These are phyloP conservation scores for Colletotrichum karsti DNA, from an alignment of 2,329 filamentous ascomycete species.

Conservation along the genomic window DNA sequence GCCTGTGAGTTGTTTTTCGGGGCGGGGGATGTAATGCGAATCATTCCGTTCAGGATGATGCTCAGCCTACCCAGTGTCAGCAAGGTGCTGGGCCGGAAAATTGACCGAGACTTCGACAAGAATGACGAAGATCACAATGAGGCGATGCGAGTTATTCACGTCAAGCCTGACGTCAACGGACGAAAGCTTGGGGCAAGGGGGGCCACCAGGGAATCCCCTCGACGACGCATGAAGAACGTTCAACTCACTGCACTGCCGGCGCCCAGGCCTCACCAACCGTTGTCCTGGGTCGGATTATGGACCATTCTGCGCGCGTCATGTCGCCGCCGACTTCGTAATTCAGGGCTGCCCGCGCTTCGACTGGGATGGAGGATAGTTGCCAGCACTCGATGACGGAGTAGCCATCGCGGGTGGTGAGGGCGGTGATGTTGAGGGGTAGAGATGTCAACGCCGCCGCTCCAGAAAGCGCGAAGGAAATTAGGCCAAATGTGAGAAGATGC, in stretches of 20 bases:
- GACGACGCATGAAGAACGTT: not conserved
- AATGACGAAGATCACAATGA: not conserved
- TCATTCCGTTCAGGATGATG: conserved; percentile 41
- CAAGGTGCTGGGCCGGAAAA: not conserved
- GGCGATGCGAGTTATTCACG: not conserved
- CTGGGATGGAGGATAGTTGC: conserved; percentile 40
- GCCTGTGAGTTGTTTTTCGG: conserved; percentile 27
- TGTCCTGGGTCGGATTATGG: conserved; percentile 40
- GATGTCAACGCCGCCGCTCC: conserved; percentile 1
- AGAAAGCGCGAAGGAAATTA: not conserved
- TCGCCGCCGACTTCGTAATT: conserved; percentile 39
- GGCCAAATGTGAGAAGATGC: not conserved
- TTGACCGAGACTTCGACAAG: not conserved
- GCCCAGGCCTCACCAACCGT: conserved; percentile 43
- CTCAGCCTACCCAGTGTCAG: conserved; percentile 33
- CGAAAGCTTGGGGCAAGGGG: not conserved
- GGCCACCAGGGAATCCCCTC: not conserved
- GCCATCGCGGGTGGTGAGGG: conserved; percentile 44
- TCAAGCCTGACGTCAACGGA: not conserved
- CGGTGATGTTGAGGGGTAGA: conserved; percentile 51
- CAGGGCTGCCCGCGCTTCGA: conserved; percentile 38
- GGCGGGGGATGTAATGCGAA: conserved; percentile 40
- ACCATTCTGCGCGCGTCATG: conserved; percentile 38
- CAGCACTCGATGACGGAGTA: conserved; percentile 55
- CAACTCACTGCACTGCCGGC: conserved; percentile 38